A percentile compares a stretch with the other conserved stretches of the same genome.
phyloP scores from a whole-genome alignment of 345 rosid species.

The Rhodamnia rubescens region DNA sequence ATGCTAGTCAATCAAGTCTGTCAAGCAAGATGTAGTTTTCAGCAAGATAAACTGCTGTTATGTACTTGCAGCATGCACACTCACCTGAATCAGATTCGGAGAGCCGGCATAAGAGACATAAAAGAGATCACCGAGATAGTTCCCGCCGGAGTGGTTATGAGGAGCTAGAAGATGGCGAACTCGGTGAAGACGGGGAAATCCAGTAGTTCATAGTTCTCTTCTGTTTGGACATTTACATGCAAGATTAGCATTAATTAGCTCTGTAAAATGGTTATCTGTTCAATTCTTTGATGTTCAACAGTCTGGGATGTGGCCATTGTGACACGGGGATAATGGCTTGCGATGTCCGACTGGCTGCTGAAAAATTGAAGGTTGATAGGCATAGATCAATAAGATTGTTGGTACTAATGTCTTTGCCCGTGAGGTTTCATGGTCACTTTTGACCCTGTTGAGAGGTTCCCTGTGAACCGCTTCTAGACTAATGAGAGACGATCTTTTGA shows the following conservation, averaged over 20 bases:
- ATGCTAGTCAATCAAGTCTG: neutral
- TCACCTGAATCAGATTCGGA: conserved; percentile 82
- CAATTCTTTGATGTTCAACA: neutral
- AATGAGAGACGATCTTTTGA: too few species aligned
- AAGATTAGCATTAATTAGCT: neutral
- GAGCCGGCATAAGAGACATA: conserved; percentile 60
- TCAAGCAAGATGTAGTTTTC: neutral
- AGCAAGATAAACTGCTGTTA: neutral
- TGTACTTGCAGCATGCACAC: conserved; percentile 52
- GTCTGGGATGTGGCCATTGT: neutral
- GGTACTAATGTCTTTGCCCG: neutral
- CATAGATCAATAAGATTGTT: neutral
- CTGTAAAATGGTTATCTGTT: neutral
- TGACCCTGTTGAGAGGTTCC: neutral
- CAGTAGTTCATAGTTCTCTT: conserved; percentile 11
- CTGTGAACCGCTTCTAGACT: neutral
- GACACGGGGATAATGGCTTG: neutral
- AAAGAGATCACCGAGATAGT: conserved; percentile 66
- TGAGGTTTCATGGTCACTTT: neutral
- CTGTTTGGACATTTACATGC: neutral
- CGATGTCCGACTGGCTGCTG: neutral
- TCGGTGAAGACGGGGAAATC: conserved; percentile 90
- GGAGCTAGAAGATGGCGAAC: conserved; percentile 93
- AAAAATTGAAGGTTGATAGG: neutral
- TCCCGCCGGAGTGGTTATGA: conserved; percentile 56